Conservation (phyloP, 257 asterid species). For the Euphrasia confusa region DNA sequence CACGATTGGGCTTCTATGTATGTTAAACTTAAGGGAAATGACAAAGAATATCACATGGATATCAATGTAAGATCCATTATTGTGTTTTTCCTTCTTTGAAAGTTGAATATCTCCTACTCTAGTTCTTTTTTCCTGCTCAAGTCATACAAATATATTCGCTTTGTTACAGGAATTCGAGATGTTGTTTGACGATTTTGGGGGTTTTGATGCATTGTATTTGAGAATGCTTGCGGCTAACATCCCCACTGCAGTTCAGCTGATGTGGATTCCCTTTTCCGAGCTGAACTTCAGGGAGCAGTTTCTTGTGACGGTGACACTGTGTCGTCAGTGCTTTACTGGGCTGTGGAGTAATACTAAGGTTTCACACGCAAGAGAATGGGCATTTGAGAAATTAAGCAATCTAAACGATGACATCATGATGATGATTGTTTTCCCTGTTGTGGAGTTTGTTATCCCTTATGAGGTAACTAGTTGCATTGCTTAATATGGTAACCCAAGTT, state of each 20-base stretch:
- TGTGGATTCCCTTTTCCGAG: constrained; percentile 94
- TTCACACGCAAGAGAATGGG: constrained; percentile 50
- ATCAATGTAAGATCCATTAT: constrained; percentile 49
- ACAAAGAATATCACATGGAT: constrained; percentile 75
- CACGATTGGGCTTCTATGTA: constrained; percentile 94
- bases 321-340: constrained; percentile 52
- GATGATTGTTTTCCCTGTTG: constrained; percentile 68
- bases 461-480: constrained; percentile 45
- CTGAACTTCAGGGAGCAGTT: constrained; percentile 62
- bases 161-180: constrained; percentile 71
- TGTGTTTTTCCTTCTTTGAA: constrained; percentile 17
- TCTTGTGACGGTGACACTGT: constrained; percentile 46
- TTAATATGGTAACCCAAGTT: constrained; percentile 15
- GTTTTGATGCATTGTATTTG: constrained; percentile 86
- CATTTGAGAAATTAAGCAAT: constrained; percentile 35
- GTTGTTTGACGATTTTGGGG: constrained; percentile 87
- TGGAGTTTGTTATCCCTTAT: constrained; percentile 83
- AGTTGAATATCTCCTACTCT: not conserved
- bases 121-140: not conserved
- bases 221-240: constrained; percentile 76
- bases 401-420: constrained; percentile 75
- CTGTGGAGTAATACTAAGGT: constrained; percentile 54
- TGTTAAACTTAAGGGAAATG: constrained; percentile 75
- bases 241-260: constrained; percentile 85
- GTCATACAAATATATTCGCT: constrained; percentile 24